Base-by-base conservation (phyloP, 2,329 filamentous ascomycete genomes). In the Colletotrichum lini region DNA sequence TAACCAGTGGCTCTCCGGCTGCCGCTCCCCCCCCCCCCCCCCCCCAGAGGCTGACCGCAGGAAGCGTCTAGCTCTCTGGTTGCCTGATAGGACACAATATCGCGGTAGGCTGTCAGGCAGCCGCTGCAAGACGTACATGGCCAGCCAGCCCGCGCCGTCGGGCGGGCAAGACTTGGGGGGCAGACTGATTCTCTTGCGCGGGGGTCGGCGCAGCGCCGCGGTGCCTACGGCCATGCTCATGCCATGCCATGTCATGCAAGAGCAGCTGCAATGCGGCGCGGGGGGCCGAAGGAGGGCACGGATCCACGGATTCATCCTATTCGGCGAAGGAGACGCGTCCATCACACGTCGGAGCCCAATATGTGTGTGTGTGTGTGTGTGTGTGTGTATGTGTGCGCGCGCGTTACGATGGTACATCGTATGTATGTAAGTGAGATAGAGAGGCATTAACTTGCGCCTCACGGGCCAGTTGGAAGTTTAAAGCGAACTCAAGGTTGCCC, bases 201-300 rank as follows among this genome's bases (percentile, higher is more conserved):
- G 1, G 30, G 30, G 35, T 42, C 47, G 59, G 59, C 59, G 59
- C n/a, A 35, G 57, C 42, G 57, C 57, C 18, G 59, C 30, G 8
- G 35, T 42, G 45, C 8, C 30, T 54, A 38, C 57, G 13, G 59
- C 30, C 4, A 21, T 26, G 45, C 15, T 18, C 38, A 38, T 21
- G 53, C 53, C n/a, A 35, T 35, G 42, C 26, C 15, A 54, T 40
- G 50, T 23, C 7, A 44, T 45, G 40, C 26, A 13, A 58, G 38
- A 38, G 3, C 40, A 45, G 26, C 30, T 58, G 62, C 62, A 50
- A 58, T 65, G 42, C 44, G 62, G 62, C 35, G 40, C 62, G 62
- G 53, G 15, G 62, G 30, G 26, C 26, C 62, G 52, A 50, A 45
- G 8, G 35, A 30, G 21, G 30, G 26, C 26, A 50, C 42, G 18